Conservation (phyloP, 2,329 filamentous ascomycete genomes). For the Didymellaceae sp. region DNA sequence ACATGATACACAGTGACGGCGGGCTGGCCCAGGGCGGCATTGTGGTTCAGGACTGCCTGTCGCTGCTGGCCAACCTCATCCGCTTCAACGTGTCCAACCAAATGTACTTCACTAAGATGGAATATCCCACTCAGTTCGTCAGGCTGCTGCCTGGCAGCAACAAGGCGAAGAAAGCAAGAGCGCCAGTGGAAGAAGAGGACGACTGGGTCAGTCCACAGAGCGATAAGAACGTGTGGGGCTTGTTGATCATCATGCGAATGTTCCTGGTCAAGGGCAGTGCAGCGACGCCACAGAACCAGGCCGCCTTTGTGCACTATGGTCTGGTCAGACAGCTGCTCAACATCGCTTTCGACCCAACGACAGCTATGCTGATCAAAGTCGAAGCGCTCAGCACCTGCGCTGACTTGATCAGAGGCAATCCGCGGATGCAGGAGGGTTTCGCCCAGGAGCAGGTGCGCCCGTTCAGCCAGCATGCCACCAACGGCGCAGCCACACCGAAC, state of each 20-base stretch:
- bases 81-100: slow-evolving; percentile 90
- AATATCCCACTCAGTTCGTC: slow-evolving; percentile 75
- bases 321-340: slow-evolving; percentile 80
- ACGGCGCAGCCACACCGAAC: slow-evolving; percentile 54
- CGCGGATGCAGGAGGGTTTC: slow-evolving; percentile 83
- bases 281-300: slow-evolving; percentile 82
- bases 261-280: slow-evolving; percentile 83
- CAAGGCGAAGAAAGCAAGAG: slow-evolving; percentile 60
- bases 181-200: slow-evolving; percentile 61
- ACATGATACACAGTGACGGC: slow-evolving; percentile 81
- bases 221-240: slow-evolving; percentile 90
- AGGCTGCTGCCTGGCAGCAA: slow-evolving; percentile 70
- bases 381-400: slow-evolving; percentile 87
- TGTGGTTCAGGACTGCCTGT: slow-evolving; percentile 90
- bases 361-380: slow-evolving; percentile 78
- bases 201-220: slow-evolving; percentile 78
- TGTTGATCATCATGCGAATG: slow-evolving; percentile 83
- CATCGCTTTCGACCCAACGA: slow-evolving; percentile 76
- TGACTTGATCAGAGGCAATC: slow-evolving; percentile 84
- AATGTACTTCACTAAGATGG: slow-evolving; percentile 89
- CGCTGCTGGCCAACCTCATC: slow-evolving; percentile 86
- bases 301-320: slow-evolving; percentile 82
- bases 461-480: slow-evolving; percentile 56
- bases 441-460: slow-evolving; percentile 81
- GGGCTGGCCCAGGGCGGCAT: slow-evolving; percentile 82